A percentile compares a stretch with the other conserved stretches of the same genome.
Evolutionary conservation across 257 asterid genomes (phyloP).

Genomic region (Solanum dulcamara): DNA sequence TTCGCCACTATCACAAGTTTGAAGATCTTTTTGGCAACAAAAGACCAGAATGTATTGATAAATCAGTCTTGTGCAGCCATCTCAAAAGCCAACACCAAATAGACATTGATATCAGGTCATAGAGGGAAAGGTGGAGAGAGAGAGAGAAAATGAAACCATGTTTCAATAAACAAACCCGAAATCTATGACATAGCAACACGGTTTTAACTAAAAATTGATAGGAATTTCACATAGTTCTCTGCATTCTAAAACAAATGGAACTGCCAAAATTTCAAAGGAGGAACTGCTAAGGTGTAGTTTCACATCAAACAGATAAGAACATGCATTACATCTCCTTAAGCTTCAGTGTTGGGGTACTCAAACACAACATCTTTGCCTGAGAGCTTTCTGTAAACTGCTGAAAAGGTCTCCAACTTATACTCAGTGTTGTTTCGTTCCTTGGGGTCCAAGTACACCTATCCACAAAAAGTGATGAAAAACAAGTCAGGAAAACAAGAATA

Average conservation of each 20-base stretch:
- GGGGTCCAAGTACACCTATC: slow-evolving; percentile 1
- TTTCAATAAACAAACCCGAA: background rate
- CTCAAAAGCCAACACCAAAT: background rate
- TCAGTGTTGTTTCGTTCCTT: slow-evolving; percentile 1
- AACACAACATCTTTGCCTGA: slow-evolving; percentile 40
- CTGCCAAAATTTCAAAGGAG: slow-evolving; percentile 1
- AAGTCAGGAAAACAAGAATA: background rate
- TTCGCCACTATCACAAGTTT: background rate
- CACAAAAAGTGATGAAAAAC: background rate
- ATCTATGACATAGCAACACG: background rate
- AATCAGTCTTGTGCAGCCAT: background rate
- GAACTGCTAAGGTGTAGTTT: background rate
- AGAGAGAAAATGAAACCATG: background rate
- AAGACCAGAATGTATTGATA: background rate
- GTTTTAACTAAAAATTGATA: background rate
- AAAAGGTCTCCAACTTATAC: slow-evolving; percentile 29
- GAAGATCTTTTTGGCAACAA: background rate
- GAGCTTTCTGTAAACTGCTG: slow-evolving; percentile 38
- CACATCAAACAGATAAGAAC: background rate
- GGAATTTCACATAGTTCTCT: background rate
- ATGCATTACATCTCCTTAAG: background rate
- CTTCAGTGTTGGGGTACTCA: slow-evolving; percentile 22
- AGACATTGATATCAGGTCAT: background rate
- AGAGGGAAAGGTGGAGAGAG: background rate
- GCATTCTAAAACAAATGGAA: slow-evolving; percentile 5